phyloP scores from a whole-genome alignment of 129 eudicot genomes.

The Artemisia argyi region DNA sequence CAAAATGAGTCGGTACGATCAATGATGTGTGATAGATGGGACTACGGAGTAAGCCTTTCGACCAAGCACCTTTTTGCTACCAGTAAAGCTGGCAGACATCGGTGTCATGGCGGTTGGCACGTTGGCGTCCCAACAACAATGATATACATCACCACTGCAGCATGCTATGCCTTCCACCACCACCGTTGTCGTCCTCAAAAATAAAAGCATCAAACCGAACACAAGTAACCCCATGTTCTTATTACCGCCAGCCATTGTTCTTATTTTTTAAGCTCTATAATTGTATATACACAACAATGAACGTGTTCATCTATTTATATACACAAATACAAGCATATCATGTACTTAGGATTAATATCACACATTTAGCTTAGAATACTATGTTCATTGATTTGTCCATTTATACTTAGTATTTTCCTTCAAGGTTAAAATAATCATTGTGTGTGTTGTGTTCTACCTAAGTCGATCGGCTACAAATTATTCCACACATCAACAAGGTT shows the following conservation, averaged over 20 bases:
- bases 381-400: too few relatives aligned
- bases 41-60: too few relatives aligned
- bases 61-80: too few relatives aligned
- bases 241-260: conserved; percentile 27
- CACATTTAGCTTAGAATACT: too few relatives aligned
- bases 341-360: not conserved
- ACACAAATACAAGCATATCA: not conserved
- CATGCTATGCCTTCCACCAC: conserved; percentile 24
- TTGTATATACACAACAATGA: not conserved
- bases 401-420: too few relatives aligned
- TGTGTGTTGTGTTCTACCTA: accelerated
- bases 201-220: conserved; percentile 15
- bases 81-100: too few relatives aligned
- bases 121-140: conserved; percentile 10
- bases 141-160: not conserved
- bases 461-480: too few relatives aligned
- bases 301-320: not conserved
- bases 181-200: conserved; percentile 5
- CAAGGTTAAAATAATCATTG: too few relatives aligned
- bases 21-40: too few relatives aligned
- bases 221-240: conserved; percentile 19
- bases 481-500: too few relatives aligned
- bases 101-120: not conserved
- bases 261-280: not conserved
- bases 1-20: too few relatives aligned